Evolutionary conservation across 1,284 basidiomycete genomes (phyloP).

Genomic region (Coniophora puteana): DNA sequence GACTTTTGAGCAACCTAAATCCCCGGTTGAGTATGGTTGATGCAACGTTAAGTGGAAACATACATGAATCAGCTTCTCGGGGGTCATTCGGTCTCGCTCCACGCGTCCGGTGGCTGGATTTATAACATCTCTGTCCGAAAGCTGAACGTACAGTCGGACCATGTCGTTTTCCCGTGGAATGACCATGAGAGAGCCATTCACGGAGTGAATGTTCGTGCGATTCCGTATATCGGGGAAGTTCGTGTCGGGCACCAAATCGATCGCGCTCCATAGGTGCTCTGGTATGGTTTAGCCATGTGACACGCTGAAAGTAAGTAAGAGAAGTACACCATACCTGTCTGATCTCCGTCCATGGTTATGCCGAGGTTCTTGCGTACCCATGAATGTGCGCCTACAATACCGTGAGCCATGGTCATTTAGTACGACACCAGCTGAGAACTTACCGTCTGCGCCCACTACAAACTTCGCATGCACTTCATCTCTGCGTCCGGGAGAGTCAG

Average conservation of each 20-base stretch:
- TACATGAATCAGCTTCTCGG: constrained; percentile 56
- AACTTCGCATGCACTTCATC: constrained; percentile 53
- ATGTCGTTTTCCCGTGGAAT: constrained; percentile 69
- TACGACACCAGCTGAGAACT: neutral
- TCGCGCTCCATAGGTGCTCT: constrained; percentile 72
- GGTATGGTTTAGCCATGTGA: neutral
- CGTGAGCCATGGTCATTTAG: neutral
- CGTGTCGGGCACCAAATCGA: constrained; percentile 62
- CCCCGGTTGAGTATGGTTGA: too few species aligned
- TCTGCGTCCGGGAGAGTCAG: constrained; percentile 23
- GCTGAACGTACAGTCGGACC: constrained; percentile 71
- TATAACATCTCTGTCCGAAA: constrained; percentile 44
- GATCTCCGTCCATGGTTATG: constrained; percentile 70
- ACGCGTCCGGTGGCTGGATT: constrained; percentile 47
- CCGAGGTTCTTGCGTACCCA: constrained; percentile 66
- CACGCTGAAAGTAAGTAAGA: neutral
- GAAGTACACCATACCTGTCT: constrained; percentile 32
- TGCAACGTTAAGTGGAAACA: constrained; percentile 9
- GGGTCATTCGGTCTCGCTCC: constrained; percentile 54
- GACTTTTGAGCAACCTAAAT: too few species aligned
- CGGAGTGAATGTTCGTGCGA: constrained; percentile 52
- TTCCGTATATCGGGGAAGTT: constrained; percentile 78
- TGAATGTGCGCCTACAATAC: constrained; percentile 56
- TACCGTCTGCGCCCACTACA: constrained; percentile 57
- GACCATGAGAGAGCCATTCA: constrained; percentile 60